Conservation (phyloP, 208 protist species). For the Angomonas deanei region DNA sequence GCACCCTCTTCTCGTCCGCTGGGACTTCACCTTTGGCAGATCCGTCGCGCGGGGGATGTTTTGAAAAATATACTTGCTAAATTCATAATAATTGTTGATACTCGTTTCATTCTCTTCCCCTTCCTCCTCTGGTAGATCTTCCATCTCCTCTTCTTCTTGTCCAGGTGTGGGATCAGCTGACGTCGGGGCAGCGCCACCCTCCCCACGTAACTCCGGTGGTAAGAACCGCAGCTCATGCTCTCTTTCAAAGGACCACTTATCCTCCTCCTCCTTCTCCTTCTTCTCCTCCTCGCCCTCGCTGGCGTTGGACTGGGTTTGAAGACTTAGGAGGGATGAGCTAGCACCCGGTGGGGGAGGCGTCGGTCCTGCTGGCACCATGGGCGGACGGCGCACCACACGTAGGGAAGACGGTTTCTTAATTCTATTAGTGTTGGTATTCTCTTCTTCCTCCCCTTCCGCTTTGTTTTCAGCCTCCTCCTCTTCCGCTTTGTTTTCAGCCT, state of each 20-base stretch:
- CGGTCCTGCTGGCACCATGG: constrained; percentile 7
- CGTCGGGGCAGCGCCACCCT: constrained; percentile 14
- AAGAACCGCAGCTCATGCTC: constrained; percentile 26
- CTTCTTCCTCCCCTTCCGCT: not conserved
- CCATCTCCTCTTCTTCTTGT: constrained; percentile 9
- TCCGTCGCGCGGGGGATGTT: not conserved
- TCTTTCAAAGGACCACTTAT: constrained; percentile 18
- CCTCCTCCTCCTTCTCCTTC: not conserved
- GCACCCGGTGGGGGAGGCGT: not conserved
- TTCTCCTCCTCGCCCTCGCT: not conserved
- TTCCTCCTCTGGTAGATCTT: constrained; percentile 1
- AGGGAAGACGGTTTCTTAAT: not conserved
- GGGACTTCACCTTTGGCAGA: not conserved
- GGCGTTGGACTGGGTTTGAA: constrained; percentile 7
- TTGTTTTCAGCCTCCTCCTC: not conserved
- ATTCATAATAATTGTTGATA: too few relatives aligned
- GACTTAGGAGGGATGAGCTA: not conserved
- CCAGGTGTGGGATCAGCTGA: not conserved
- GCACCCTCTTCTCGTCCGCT: constrained; percentile 2
- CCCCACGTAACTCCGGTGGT: constrained; percentile 21
- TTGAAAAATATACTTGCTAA: not conserved
- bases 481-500: not conserved
- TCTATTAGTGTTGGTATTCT: not conserved
- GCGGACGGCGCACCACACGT: constrained; percentile 8
- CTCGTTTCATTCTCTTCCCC: not conserved